Conservation (phyloP, 257 asterid species). For the Solanum tarijense region DNA sequence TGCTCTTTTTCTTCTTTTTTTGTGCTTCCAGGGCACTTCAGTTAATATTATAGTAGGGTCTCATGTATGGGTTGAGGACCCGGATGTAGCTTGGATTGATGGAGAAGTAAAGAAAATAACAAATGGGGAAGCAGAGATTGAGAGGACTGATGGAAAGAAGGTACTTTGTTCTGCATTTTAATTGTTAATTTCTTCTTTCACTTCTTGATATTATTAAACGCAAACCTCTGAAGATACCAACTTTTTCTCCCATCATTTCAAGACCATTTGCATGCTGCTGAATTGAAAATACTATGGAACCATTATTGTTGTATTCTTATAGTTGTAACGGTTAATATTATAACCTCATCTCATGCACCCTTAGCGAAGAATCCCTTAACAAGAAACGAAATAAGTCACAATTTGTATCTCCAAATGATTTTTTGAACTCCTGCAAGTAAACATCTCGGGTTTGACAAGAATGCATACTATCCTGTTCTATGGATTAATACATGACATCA, state of each 20-base stretch:
- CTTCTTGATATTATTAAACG: not conserved
- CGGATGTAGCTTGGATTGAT: slow-evolving; percentile 65
- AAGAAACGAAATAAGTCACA: not conserved
- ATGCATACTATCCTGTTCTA: not conserved
- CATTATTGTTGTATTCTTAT: not conserved
- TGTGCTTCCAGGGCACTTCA: slow-evolving; percentile 53
- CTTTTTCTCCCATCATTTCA: not conserved
- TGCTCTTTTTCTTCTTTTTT: not conserved
- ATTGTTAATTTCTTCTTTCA: not conserved
- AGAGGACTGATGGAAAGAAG: slow-evolving; percentile 76
- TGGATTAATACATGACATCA: not conserved
- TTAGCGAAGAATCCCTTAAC: not conserved
- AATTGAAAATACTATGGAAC: not conserved
- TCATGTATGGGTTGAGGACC: slow-evolving; percentile 90
- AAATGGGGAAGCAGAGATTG: slow-evolving; percentile 60
- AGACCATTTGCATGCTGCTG: not conserved
- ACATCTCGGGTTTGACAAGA: not conserved
- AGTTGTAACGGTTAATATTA: not conserved
- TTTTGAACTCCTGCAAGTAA: not conserved
- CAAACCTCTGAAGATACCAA: not conserved
- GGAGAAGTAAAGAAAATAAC: slow-evolving; percentile 72
- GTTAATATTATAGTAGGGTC: slow-evolving; percentile 92
- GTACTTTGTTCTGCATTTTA: slow-evolving; percentile 18
- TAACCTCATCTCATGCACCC: not conserved
- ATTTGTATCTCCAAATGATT: not conserved